A percentile compares a stretch with the other conserved stretches of the same genome.
Conservation (phyloP, 2,329 filamentous ascomycete genomes). For the Trichoderma gracile region DNA sequence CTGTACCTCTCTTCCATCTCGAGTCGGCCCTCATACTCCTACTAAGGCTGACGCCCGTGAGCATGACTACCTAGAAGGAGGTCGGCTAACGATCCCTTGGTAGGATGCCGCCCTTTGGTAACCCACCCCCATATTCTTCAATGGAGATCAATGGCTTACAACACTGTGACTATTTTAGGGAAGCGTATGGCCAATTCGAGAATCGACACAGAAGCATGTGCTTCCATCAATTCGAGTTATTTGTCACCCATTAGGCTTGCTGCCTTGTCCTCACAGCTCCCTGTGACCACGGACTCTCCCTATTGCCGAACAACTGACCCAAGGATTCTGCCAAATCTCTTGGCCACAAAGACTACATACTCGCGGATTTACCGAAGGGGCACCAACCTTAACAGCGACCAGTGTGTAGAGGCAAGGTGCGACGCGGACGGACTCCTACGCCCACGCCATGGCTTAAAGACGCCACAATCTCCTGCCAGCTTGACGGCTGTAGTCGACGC, state of each 20-base stretch:
- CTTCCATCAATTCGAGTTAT: no score
- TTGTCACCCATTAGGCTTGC: no score
- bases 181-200: no score
- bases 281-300: no score
- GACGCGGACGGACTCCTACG: neutral
- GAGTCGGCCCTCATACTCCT: neutral
- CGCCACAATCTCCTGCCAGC: neutral
- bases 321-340: no score
- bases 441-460: no score
- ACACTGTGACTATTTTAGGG: no score
- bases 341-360: neutral
- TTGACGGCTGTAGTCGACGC: neutral
- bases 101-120: no score
- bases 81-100: neutral
- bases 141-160: neutral
- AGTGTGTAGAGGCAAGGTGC: neutral
- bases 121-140: neutral
- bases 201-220: no score
- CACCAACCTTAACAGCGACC: no score
- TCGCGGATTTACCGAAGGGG: neutral
- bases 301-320: no score
- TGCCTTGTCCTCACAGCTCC: no score
- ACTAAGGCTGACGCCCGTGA: slow-evolving; percentile 2
- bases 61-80: neutral
- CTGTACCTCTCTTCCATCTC: neutral